phyloP scores from a whole-genome alignment of 176 grass and related monocot genomes.

The Oryza nivara region DNA sequence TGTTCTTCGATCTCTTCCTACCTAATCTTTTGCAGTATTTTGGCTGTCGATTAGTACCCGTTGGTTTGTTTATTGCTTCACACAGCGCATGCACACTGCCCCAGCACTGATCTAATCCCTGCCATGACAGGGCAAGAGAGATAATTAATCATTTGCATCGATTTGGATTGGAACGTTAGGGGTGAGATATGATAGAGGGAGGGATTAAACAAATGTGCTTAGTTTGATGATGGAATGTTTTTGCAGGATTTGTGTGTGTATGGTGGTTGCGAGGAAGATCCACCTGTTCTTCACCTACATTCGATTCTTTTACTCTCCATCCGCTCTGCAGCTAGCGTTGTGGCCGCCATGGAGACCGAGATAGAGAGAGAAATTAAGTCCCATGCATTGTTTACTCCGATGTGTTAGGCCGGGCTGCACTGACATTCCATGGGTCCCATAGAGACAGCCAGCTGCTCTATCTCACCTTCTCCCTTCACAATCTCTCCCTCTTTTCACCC shows the following conservation, averaged over 20 bases:
- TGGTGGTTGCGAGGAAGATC: slow-evolving; percentile 57
- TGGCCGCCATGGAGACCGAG: slow-evolving; percentile 18
- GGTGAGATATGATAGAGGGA: neutral
- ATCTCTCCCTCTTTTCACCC: neutral
- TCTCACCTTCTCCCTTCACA: neutral
- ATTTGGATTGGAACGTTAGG: slow-evolving; percentile 29
- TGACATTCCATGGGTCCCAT: neutral
- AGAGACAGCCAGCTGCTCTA: neutral
- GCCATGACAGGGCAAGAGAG: neutral
- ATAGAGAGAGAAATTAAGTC: neutral
- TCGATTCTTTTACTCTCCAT: slow-evolving; percentile 1
- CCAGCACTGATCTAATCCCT: slow-evolving; percentile 57
- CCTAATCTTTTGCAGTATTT: slow-evolving; percentile 38
- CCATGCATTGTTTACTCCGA: neutral
- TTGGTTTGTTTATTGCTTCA: slow-evolving; percentile 47
- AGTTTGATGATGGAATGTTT: slow-evolving; percentile 46
- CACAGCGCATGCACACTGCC: slow-evolving; percentile 55
- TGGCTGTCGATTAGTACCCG: slow-evolving; percentile 25
- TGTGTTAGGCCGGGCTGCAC: neutral
- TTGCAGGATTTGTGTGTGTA: slow-evolving; percentile 38
- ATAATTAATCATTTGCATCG: slow-evolving; percentile 12
- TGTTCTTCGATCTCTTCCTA: neutral
- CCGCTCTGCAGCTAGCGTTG: neutral
- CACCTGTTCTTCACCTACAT: slow-evolving; percentile 33
- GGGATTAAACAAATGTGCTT: slow-evolving; percentile 12